Conservation (phyloP, 768 basidiomycete genomes). For the Termitomyces sp. region DNA sequence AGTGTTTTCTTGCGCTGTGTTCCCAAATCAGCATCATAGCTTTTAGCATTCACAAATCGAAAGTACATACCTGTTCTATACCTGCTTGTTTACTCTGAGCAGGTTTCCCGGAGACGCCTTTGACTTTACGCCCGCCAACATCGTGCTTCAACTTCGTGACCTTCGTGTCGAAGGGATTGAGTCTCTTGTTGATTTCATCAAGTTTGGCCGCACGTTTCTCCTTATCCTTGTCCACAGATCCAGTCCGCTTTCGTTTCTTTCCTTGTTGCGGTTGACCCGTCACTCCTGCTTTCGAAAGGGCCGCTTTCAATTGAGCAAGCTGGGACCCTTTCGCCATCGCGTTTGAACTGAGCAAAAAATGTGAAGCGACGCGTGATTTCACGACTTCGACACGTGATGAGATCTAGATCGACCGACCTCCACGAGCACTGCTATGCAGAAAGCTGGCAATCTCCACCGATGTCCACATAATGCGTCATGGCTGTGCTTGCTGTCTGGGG, state of each 20-base stretch:
- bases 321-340: constrained; percentile 83
- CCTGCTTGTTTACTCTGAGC: constrained; percentile 88
- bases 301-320: constrained; percentile 84
- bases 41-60: background rate
- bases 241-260: constrained; percentile 67
- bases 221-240: constrained; percentile 67
- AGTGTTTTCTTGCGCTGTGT: constrained; percentile 79
- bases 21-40: background rate
- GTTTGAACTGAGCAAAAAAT: constrained; percentile 9
- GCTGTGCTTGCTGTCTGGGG: background rate
- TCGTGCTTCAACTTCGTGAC: constrained; percentile 91
- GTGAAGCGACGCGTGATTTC: constrained; percentile 3
- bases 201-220: constrained; percentile 78
- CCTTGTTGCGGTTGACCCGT: constrained; percentile 48
- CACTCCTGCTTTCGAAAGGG: constrained; percentile 77
- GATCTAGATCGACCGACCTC: too few species aligned
- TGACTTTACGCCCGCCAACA: constrained; percentile 83
- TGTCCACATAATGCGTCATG: background rate
- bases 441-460: too few species aligned
- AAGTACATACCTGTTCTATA: constrained; percentile 68
- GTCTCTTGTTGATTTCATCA: constrained; percentile 73
- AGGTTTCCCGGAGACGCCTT: constrained; percentile 78
- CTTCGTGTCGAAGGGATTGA: constrained; percentile 94
- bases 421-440: too few species aligned
- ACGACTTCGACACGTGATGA: background rate